Evolutionary conservation across 805 yeast species (phyloP).

Genomic region (Hyphopichia homilentoma): DNA sequence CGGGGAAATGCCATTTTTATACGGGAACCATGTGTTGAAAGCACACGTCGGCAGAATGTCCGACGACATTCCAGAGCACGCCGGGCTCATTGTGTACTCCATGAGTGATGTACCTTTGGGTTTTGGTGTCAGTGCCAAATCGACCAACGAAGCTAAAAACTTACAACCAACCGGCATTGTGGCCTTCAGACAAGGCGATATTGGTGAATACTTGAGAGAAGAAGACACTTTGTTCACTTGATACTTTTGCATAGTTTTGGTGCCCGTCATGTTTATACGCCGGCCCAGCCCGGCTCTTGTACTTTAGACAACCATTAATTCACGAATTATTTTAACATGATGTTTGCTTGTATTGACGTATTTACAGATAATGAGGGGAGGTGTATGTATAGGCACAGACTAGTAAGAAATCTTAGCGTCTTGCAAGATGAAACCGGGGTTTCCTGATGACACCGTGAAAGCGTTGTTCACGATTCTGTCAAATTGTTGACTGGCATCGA

Average conservation of each 20-base stretch:
- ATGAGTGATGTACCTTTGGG: conserved; percentile 94
- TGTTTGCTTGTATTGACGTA: too few species aligned
- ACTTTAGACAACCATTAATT: too few species aligned
- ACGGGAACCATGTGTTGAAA: conserved; percentile 93
- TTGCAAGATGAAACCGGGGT: conserved; percentile 34
- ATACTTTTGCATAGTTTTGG: background rate
- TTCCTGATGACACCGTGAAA: conserved; percentile 36
- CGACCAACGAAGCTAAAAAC: conserved; percentile 82
- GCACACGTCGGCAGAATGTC: conserved; percentile 97
- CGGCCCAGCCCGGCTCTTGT: too few species aligned
- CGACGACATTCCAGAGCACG: conserved; percentile 97
- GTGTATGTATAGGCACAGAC: too few species aligned
- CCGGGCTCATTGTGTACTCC: conserved; percentile 87
- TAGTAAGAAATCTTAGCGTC: conserved; percentile 25
- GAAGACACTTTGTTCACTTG: conserved; percentile 92
- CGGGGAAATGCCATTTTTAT: conserved; percentile 97
- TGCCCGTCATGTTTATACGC: conserved; percentile 2
- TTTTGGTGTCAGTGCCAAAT: conserved; percentile 90
- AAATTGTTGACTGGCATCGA: conserved; percentile 23
- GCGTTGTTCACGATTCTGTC: conserved; percentile 25
- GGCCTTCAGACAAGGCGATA: conserved; percentile 95
- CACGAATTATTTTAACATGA: too few species aligned
- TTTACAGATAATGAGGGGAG: too few species aligned
- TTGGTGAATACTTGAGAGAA: conserved; percentile 96
- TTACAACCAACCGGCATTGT: conserved; percentile 93